Conservation (phyloP, 2,329 filamentous ascomycete species). For the Verticillium tricorpus region DNA sequence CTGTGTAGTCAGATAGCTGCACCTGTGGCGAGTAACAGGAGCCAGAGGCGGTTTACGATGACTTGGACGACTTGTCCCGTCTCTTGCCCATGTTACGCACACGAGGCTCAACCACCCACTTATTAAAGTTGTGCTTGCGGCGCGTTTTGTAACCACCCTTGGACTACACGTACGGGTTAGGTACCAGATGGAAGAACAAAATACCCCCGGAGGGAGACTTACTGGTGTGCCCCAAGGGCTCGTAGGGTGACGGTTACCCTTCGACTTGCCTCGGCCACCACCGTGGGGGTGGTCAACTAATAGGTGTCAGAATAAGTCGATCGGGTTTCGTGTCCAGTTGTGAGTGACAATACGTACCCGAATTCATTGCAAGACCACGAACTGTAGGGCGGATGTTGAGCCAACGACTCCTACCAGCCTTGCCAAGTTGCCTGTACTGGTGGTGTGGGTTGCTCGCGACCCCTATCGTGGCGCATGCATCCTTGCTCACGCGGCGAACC, state of each 20-base stretch:
- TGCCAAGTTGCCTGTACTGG: slow-evolving; percentile 87
- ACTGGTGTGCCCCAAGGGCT: slow-evolving; percentile 96
- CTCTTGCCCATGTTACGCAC: slow-evolving; percentile 89
- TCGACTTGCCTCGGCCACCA: slow-evolving; percentile 98
- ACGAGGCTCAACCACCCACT: slow-evolving; percentile 79
- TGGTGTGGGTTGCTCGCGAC: slow-evolving; percentile 90
- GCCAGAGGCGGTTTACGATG: neutral
- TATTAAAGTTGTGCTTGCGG: slow-evolving; percentile 84
- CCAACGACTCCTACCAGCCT: slow-evolving; percentile 91
- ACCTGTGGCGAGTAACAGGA: neutral
- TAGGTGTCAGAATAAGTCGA: slow-evolving; percentile 5
- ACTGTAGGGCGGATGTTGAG: slow-evolving; percentile 92
- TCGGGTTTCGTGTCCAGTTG: no score
- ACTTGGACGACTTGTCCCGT: slow-evolving; percentile 53
- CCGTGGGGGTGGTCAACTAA: slow-evolving; percentile 92
- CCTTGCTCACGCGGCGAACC: slow-evolving; percentile 79
- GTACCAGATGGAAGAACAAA: neutral
- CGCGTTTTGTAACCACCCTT: slow-evolving; percentile 92
- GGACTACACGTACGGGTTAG: slow-evolving; percentile 39
- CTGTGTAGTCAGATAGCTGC: neutral
- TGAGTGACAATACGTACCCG: slow-evolving; percentile 52
- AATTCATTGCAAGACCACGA: slow-evolving; percentile 98
- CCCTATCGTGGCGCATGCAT: slow-evolving; percentile 92
- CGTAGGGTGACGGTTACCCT: slow-evolving; percentile 93
- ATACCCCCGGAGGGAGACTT: slow-evolving; percentile 37